Conservation (phyloP, 2,329 filamentous ascomycete genomes). For the Hymenoscyphus occultus region DNA sequence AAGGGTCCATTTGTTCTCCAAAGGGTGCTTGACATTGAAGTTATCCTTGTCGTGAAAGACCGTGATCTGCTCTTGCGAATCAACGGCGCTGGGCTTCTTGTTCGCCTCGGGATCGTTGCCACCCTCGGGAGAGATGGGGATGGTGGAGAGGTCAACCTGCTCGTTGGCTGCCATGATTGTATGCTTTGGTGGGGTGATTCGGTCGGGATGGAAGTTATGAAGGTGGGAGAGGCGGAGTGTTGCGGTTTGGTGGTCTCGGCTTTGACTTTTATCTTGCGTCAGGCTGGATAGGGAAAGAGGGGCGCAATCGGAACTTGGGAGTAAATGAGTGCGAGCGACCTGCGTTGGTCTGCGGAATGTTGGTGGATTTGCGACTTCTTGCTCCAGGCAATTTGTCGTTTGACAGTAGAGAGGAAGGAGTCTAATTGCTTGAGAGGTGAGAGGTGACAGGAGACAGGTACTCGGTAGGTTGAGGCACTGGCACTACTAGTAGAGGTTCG, state of each 20-base stretch:
- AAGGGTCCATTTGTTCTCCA: slow-evolving; percentile 96
- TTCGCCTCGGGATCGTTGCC: slow-evolving; percentile 49
- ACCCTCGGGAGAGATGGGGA: slow-evolving; percentile 64
- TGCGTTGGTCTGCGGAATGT: slow-evolving; percentile 11
- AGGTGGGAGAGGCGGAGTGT: slow-evolving; percentile 3
- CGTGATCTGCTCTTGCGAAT: slow-evolving; percentile 68
- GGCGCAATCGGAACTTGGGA: background rate
- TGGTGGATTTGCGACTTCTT: slow-evolving; percentile 26
- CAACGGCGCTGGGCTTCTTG: slow-evolving; percentile 46
- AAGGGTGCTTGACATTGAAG: slow-evolving; percentile 98
- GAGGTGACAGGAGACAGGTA: too few species aligned
- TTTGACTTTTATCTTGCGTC: background rate
- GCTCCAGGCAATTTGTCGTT: slow-evolving; percentile 32
- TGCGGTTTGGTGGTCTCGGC: slow-evolving; percentile 1
- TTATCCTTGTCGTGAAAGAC: slow-evolving; percentile 98
- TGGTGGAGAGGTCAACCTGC: slow-evolving; percentile 66
- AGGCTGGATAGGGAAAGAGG: slow-evolving; percentile 3
- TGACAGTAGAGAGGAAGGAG: slow-evolving; percentile 8
- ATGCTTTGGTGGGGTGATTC: slow-evolving; percentile 3
- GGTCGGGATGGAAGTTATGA: slow-evolving; percentile 8
- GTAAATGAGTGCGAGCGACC: slow-evolving; percentile 9
- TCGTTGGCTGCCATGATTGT: slow-evolving; percentile 36
- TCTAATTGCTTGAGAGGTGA: slow-evolving; percentile 8
- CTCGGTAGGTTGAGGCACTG: too few species aligned
- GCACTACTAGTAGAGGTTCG: background rate